Evolutionary conservation across 306 rosid genomes (phyloP), one percentile per base, ranked within the genome.

Genomic region (Calophaca sinica): DNA sequence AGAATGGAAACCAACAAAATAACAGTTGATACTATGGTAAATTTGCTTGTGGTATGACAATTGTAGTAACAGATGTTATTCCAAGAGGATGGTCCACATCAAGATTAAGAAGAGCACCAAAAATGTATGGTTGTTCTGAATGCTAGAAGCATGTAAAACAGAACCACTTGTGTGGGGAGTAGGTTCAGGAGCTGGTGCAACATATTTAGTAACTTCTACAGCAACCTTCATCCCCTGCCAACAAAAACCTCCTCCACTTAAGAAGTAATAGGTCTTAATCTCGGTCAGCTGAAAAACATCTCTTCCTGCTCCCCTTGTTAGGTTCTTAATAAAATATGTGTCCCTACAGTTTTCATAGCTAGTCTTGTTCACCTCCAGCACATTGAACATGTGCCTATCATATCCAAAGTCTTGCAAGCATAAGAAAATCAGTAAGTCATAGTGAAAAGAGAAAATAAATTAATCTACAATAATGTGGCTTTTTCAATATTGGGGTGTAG

Each of bases 341-440:
- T 88, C 90, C 2, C 57, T 69, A 87, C 97, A 92, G 3, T 52
- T 66, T 33, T 85, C 88, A 7, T 79, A 89, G 54, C 85, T 82
- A 2, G 78, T 88, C 72, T 84, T 36, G 83, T 90, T 89, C 86
- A 92, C 97, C 74, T 87, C 92, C 58, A 92, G 64, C 20, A 85
- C 96, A 67, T 26, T 85, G 87, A 76, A 86, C 32, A 10, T 36
- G 9, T 74, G 68, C 68, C 44, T 85, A 79, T 88, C 90, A 72
- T 82, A 92, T 66, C 76, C 83, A 49, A 92, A 92, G 74, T 80
- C 97, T 90, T 10, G 10, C 39, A 32, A 64, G 2, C 26, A 68
- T 26, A 44, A 11, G 36, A 11, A 13, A 20, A 74, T 38, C 45
- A 73, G 63, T 68, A 9, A 48, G 36, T 55, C 57, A 46, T 31